Conservation (phyloP, 768 basidiomycete species). For the Rhizopogon vesiculosus region DNA sequence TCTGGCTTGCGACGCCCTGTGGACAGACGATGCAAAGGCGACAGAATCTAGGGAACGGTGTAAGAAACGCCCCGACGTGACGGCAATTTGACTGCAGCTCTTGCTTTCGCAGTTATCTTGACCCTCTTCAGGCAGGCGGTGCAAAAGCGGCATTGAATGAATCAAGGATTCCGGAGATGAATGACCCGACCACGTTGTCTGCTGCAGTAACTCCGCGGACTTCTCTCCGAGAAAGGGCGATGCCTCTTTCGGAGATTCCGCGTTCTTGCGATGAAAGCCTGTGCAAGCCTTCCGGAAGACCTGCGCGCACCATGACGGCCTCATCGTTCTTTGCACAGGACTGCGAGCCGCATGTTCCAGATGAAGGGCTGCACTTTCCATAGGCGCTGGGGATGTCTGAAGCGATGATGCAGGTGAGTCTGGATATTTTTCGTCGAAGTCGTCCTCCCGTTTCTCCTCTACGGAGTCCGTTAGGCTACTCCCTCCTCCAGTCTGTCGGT, state of each 20-base stretch:
- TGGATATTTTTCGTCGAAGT: neutral
- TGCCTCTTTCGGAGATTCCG: neutral
- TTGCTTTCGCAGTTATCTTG: constrained; percentile 22
- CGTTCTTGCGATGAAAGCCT: neutral
- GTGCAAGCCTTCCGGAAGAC: neutral
- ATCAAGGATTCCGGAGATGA: constrained; percentile 13
- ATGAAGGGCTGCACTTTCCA: neutral
- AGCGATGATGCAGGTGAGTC: neutral
- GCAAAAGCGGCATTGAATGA: constrained; percentile 14
- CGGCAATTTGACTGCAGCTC: constrained; percentile 8
- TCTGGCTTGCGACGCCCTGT: neutral
- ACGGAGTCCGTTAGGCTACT: neutral
- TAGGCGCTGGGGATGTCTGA: neutral
- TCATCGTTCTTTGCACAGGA: neutral
- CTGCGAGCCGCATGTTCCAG: neutral
- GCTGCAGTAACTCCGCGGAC: constrained; percentile 1
- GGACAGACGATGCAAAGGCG: neutral
- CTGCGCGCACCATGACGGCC: neutral
- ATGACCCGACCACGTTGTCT: constrained; percentile 28
- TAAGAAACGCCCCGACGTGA: constrained; percentile 9
- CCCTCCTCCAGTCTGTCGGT: neutral
- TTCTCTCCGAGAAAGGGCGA: neutral
- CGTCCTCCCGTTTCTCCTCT: neutral
- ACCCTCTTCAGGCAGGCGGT: constrained; percentile 25
- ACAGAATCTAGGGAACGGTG: constrained; percentile 9